Base-by-base conservation (phyloP, 352 stramenopile genomes). In the Phytophthora megakarya region DNA sequence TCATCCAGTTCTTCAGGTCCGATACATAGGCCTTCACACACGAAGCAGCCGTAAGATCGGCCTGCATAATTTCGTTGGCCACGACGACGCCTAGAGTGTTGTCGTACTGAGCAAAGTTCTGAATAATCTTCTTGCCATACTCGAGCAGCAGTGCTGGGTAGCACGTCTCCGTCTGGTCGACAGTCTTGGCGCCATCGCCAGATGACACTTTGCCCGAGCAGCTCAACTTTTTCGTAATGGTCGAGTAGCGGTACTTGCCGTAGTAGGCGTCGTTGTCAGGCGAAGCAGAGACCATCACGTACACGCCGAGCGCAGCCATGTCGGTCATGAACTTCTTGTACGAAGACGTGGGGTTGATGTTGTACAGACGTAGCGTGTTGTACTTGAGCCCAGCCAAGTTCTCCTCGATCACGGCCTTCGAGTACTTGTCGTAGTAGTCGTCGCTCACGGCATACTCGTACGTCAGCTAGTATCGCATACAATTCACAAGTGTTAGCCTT, bases 1-100 rank as follows among this genome's bases (percentile, higher is more conserved):
- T 75, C 87, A 96, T 96, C 87, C 87, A 96, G 38, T 88, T 92
- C 67, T 96, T 96, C 28, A 96, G 40, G 64, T 96, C 87, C 0
- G 86, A 49, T 11, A 89, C 84, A 49, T 96, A 94, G 22, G 83
- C 72, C 72, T 96, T 96, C 12, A 96, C 82, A 71, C 87, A 96
- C 5, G 85, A 86, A 5, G 51, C 87, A 5, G 87, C 72, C 7
- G 73, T 93, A 40, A 94, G 66, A 48, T 93, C 82, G 5, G 68
- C 61, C 58, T 96, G 87, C 82, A 96, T 91, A 68, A 96, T 94
- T 72, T 96, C 87, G 70, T 96, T 96, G 10, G 82, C 87, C 46
- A 96, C 74, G 44, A 96, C 80, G 21, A 96, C 80, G 11, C 78
- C 76, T 25, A 96, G 65, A 3, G 86, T 93, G 70, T 96, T 96